Base-by-base conservation (phyloP, 208 protist species). In the Acanthamoeba culbertsoni region DNA sequence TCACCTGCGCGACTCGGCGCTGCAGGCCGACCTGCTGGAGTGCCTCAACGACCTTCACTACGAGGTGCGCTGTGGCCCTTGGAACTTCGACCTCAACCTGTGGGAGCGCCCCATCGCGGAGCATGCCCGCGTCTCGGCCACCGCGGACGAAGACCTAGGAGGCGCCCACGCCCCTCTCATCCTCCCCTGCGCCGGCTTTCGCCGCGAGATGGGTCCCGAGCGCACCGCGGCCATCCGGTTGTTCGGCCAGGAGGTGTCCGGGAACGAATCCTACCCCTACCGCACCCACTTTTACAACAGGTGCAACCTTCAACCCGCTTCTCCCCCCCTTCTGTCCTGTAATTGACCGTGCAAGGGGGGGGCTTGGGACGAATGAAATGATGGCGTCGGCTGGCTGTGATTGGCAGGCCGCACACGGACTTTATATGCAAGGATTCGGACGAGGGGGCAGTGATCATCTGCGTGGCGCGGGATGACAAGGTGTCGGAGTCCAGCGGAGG, bases 31-130 rank as follows among this genome's bases (percentile, higher is more conserved):
- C 37, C n/a, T 90, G 0, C 26, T 68, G 18, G 46, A 23, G 26
- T 62, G 53, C 51, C 46, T 90, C 18, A n/a, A 68, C 12, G 55
- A 90, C 51, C 37, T 71, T 37, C 82, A 90, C n/a, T 90, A 63
- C 37, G 82, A 90, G 82, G 82, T 90, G 10, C 82, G 82, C 28
- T 90, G 82, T 48, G 82, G 82, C 0, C 82, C 62, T 12, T 90
- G 82, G 82, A 90, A 90, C 53, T 90, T 90, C 26, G 82, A 90
- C 20, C 46, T 68, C 82, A 90, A 90, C 53, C 8, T 48, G 53
- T 90, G 82, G 82, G 55, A 62, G 53, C 48, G 82, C 18, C 82
- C 82, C 18, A 23, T 90, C 5, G 3, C 23, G 23, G 73, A n/a
- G n/a, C n/a, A n/a, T n/a, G n/a, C n/a, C n/a, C n/a, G n/a, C n/a